These are phyloP conservation scores for Aspergillus unguis DNA, from an alignment of 2,329 filamentous ascomycete genomes.

Conservation along the genomic window DNA sequence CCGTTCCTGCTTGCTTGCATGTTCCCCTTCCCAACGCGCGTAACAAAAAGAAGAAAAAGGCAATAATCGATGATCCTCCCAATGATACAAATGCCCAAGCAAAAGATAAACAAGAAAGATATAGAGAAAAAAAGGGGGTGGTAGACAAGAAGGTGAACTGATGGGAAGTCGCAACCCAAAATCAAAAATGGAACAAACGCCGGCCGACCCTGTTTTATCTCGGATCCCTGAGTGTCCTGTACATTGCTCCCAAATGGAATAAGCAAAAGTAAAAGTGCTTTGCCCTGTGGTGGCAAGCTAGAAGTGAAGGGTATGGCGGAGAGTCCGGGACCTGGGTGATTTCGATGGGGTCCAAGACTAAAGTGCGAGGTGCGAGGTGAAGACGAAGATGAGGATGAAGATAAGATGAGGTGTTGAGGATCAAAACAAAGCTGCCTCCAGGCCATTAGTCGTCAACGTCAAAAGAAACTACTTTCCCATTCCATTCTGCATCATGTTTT, in stretches of 20 bases:
- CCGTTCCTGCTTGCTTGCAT: constrained; percentile 5
- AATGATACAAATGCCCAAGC: constrained; percentile 26
- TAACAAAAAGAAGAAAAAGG: constrained; percentile 7
- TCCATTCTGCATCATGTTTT: constrained; percentile 43
- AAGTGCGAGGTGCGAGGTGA: constrained; percentile 13
- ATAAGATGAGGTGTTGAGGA: constrained; percentile 7
- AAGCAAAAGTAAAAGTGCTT: constrained; percentile 6
- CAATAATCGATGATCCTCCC: constrained; percentile 21
- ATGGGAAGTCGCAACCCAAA: constrained; percentile 3
- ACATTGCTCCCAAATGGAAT: constrained; percentile 16
- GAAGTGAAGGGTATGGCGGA: not conserved
- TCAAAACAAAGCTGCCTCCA: constrained; percentile 8
- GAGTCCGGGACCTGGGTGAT: not conserved
- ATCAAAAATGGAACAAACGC: constrained; percentile 14
- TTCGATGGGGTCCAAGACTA: not conserved
- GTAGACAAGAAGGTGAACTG: constrained; percentile 10
- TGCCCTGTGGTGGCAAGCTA: not conserved
- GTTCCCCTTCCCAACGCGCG: constrained; percentile 7
- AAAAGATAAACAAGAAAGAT: constrained; percentile 13
- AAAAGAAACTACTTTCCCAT: constrained; percentile 31
- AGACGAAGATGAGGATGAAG: constrained; percentile 7
- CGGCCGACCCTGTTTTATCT: constrained; percentile 15
- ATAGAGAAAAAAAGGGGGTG: constrained; percentile 17
- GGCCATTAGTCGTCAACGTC: constrained; percentile 12
- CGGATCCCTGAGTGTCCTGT: constrained; percentile 10